A percentile compares a stretch with the other conserved stretches of the same genome.
phyloP scores from a whole-genome alignment of 2,329 filamentous ascomycete genomes.

The Ophiocordyceps camponoti-saundersi region DNA sequence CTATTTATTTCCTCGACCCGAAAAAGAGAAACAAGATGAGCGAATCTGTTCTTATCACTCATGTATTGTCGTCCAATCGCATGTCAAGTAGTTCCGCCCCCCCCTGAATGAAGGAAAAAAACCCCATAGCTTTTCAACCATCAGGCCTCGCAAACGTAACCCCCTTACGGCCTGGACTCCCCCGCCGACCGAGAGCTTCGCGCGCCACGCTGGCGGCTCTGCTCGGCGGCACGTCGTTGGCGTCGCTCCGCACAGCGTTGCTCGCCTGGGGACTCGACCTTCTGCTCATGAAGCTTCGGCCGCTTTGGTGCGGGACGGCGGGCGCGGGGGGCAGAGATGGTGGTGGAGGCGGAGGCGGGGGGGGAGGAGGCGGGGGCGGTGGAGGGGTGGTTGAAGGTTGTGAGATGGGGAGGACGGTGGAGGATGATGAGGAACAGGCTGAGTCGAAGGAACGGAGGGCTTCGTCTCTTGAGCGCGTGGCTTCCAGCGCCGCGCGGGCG shows the following conservation, averaged over 20 bases:
- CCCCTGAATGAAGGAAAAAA: too few species aligned
- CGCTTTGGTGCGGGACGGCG: background rate
- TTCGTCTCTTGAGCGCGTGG: conserved; percentile 10
- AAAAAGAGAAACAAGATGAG: too few species aligned
- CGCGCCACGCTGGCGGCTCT: conserved; percentile 42
- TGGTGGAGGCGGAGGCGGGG: background rate
- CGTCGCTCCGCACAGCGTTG: conserved; percentile 23
- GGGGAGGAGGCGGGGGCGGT: background rate
- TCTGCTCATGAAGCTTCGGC: conserved; percentile 7
- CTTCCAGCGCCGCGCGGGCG: conserved; percentile 27
- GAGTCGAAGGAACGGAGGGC: background rate
- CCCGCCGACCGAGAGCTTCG: conserved; percentile 26
- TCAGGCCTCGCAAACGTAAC: conserved; percentile 41
- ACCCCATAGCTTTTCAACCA: background rate
- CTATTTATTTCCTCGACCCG: too few species aligned
- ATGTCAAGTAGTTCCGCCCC: too few species aligned
- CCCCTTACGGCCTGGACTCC: conserved; percentile 27
- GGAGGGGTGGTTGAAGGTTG: too few species aligned
- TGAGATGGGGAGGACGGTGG: too few species aligned
- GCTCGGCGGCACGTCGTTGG: conserved; percentile 38
- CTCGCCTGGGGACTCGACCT: conserved; percentile 14
- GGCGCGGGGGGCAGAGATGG: background rate
- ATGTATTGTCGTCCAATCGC: too few species aligned
- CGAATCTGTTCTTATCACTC: too few species aligned
- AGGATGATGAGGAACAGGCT: too few species aligned